Percentiles rank a stretch among this genome's conserved stretches.
Evolutionary conservation across 495 filamentous ascomycete species (phyloP).

Genomic region (Neurospora intermedia): DNA sequence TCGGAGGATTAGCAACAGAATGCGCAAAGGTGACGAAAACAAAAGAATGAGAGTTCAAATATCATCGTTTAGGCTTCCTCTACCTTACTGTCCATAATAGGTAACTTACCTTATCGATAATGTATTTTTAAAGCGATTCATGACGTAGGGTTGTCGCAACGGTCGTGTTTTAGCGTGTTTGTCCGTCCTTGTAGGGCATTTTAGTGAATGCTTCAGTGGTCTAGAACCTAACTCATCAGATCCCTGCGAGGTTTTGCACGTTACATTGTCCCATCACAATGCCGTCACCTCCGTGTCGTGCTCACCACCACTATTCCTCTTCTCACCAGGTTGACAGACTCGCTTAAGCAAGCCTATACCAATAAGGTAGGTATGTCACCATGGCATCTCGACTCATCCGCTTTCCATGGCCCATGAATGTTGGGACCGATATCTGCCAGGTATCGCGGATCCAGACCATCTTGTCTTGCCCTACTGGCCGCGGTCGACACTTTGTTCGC

Average conservation of each 20-base stretch:
- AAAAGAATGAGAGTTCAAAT: neutral
- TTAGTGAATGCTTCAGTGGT: neutral
- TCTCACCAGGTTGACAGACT: neutral
- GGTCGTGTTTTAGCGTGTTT: neutral
- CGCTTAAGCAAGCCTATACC: neutral
- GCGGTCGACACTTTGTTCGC: slow-evolving; percentile 23
- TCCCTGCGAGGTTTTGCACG: neutral
- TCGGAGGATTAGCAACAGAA: neutral
- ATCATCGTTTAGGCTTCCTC: neutral
- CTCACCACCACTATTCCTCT: neutral
- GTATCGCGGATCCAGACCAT: slow-evolving; percentile 34
- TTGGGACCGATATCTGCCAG: slow-evolving; percentile 50
- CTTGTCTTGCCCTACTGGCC: slow-evolving; percentile 10
- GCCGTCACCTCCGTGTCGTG: neutral
- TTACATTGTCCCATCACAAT: neutral
- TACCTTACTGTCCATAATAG: neutral
- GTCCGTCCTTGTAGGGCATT: neutral
- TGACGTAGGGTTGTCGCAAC: neutral
- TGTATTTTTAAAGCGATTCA: neutral
- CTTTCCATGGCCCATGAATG: slow-evolving; percentile 35
- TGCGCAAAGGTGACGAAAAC: neutral
- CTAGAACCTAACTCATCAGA: neutral
- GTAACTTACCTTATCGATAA: neutral
- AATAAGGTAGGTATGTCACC: neutral
- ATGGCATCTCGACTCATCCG: slow-evolving; percentile 12